phyloP scores from a whole-genome alignment of 2,329 filamentous ascomycete species.

The Cytospora piceae region DNA sequence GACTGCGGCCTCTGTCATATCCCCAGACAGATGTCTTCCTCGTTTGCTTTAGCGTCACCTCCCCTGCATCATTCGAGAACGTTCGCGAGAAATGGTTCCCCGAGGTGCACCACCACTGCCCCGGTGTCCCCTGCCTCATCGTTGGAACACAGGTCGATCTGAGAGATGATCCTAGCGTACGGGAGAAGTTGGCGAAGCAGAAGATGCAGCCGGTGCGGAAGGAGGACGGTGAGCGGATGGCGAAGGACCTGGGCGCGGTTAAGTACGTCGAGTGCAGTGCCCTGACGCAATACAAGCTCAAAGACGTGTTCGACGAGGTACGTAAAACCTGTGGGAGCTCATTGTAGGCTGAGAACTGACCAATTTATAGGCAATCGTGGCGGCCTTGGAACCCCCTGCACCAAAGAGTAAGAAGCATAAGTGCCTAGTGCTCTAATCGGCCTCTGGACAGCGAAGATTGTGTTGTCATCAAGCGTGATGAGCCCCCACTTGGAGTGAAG shows the following conservation, averaged over 20 bases:
- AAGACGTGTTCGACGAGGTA: slow-evolving; percentile 99
- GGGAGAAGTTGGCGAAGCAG: slow-evolving; percentile 91
- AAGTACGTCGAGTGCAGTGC: slow-evolving; percentile 99
- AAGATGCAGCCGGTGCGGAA: slow-evolving; percentile 93
- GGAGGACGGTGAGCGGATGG: slow-evolving; percentile 94
- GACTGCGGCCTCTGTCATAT: slow-evolving; percentile 93
- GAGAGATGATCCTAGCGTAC: slow-evolving; percentile 82
- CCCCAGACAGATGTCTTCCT: slow-evolving; percentile 99
- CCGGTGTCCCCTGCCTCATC: slow-evolving; percentile 95
- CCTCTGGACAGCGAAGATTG: slow-evolving; percentile 3
- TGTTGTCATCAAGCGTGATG: slow-evolving; percentile 7
- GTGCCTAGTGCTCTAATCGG: slow-evolving; percentile 68
- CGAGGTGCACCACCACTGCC: slow-evolving; percentile 98
- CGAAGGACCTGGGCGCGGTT: slow-evolving; percentile 93
- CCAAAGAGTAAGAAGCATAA: slow-evolving; percentile 77
- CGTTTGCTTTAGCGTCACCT: slow-evolving; percentile 98
- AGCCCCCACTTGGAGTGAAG: slow-evolving; percentile 12
- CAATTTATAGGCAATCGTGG: slow-evolving; percentile 79
- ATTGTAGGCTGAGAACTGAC: slow-evolving; percentile 32
- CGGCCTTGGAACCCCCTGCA: slow-evolving; percentile 84
- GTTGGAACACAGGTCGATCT: slow-evolving; percentile 98
- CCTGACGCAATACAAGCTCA: slow-evolving; percentile 96
- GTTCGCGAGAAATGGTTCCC: slow-evolving; percentile 99
- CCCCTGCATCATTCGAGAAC: slow-evolving; percentile 97
- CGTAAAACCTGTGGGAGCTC: slow-evolving; percentile 35